These are phyloP conservation scores for Rhododendron williamsianum DNA, from an alignment of 148 eudicot species.

Conservation along the genomic window DNA sequence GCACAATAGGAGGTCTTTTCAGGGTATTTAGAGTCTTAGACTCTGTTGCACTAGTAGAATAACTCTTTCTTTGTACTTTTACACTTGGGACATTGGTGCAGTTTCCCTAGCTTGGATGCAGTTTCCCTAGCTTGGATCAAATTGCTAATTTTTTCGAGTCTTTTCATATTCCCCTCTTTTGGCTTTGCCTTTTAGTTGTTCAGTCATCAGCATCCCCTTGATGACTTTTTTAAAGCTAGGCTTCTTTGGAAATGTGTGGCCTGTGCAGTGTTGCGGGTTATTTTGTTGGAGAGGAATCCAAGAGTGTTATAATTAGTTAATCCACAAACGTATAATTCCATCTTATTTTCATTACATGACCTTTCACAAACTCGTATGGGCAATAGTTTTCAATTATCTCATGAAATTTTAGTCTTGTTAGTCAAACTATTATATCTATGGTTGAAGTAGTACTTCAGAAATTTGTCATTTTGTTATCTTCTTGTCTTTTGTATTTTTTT, in stretches of 20 bases:
- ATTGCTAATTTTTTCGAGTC: not conserved
- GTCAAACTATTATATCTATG: not conserved
- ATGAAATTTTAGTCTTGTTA: not conserved
- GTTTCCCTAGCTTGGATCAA: not conserved
- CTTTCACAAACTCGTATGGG: not conserved
- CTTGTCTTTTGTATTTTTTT: not conserved
- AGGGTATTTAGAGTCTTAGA: not conserved
- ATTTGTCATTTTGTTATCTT: not conserved
- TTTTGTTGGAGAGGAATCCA: not conserved
- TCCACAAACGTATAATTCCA: not conserved
- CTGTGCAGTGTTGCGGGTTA: not conserved
- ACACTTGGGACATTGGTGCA: not conserved
- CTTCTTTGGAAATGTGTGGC: not conserved
- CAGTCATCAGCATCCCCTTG: not conserved
- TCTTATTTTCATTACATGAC: not conserved
- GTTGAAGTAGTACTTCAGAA: not conserved
- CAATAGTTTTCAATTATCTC: not conserved
- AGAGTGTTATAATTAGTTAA: not conserved
- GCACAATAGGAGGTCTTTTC: not conserved
- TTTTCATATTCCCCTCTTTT: not conserved
- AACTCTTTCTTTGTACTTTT: not conserved
- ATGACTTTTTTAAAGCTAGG: not conserved
- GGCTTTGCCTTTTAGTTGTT: not conserved
- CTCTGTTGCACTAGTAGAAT: not conserved
- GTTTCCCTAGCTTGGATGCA: not conserved